Conservation (phyloP, 805 yeast genomes). For the Cyberlindnera xishuangbannaensis region DNA sequence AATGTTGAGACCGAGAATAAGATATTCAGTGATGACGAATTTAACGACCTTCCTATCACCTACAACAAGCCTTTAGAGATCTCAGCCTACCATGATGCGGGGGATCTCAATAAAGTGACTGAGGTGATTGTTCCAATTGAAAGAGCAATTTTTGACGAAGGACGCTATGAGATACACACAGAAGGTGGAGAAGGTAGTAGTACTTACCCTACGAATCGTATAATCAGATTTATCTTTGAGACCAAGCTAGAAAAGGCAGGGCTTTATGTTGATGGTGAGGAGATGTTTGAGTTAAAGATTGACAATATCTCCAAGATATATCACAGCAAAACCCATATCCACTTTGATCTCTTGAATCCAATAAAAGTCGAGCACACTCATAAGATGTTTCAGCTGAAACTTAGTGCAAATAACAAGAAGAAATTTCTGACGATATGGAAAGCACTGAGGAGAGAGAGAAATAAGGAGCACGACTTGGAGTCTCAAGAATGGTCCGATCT, state of each 20-base stretch:
- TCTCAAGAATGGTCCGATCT: background rate
- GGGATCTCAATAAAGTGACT: background rate
- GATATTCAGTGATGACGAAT: slow-evolving; percentile 7
- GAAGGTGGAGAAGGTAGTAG: no score
- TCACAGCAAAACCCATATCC: background rate
- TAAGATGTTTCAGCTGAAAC: background rate
- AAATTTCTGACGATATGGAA: background rate
- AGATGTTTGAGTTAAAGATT: background rate
- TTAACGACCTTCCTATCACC: slow-evolving; percentile 9
- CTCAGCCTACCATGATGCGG: no score
- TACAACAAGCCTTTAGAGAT: no score
- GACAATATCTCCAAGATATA: background rate
- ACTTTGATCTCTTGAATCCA: background rate
- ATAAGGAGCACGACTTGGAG: background rate
- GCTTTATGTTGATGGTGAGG: background rate
- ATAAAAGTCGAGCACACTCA: background rate
- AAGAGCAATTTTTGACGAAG: no score
- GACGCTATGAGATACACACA: no score
- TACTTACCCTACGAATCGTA: no score
- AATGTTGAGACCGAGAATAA: no score
- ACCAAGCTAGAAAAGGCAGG: background rate
- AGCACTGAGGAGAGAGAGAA: background rate
- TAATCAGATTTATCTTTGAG: no score
- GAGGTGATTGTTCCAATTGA: slow-evolving; percentile 3
- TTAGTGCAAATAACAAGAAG: background rate